Base-by-base conservation (phyloP, 768 basidiomycete genomes). In the Russula earlei region DNA sequence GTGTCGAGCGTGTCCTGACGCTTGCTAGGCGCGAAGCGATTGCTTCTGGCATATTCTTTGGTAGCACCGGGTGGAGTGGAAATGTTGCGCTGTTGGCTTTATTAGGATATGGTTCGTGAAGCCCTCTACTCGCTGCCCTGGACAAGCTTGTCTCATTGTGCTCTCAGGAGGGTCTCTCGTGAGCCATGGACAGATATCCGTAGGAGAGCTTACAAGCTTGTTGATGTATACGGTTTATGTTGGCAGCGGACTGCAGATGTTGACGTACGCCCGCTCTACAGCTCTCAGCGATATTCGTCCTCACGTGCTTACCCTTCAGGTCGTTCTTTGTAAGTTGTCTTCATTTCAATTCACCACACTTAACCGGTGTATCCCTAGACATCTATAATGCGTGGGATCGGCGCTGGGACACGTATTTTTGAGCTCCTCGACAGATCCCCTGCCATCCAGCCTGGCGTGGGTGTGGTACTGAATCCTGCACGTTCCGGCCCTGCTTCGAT, bases 331-430 rank as follows among this genome's bases (percentile, higher is more conserved):
- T 74, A 67, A 58, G 58, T 58, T 63, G 59, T 43, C 54, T 69
- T 71, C 57, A 70, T 72, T 66, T 54, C 24, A 9, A 22, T 33
- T n/a, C n/a, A n/a, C n/a, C n/a, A 20, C 70, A 68, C 34, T 52
- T 63, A 59, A 52, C 58, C 24, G 11, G 49, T 19, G 34, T 24
- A 31, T 42, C 24, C 25, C 10, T 60, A 91, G 88, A 81, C 90
- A 10, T 93, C 91, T 38, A 84, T 98, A 53, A 98, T 98, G 95
- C 91, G 91, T 51, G 95, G 91, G 52, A 83, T 97, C 49, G 95
- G 95, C 54, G 94, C 95, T 1, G 91, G 91, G 17, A 79, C 81
- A 0, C 86, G 95, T 20, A 85, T 97, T n/a, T 98, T 98, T 68
- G 91, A 94, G 60, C 80, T 98, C 15, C 74, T 97, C 10, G 91